These are phyloP conservation scores for Pseudogymnoascus sp. DNA, from an alignment of 2,329 filamentous ascomycete species.

Conservation along the genomic window DNA sequence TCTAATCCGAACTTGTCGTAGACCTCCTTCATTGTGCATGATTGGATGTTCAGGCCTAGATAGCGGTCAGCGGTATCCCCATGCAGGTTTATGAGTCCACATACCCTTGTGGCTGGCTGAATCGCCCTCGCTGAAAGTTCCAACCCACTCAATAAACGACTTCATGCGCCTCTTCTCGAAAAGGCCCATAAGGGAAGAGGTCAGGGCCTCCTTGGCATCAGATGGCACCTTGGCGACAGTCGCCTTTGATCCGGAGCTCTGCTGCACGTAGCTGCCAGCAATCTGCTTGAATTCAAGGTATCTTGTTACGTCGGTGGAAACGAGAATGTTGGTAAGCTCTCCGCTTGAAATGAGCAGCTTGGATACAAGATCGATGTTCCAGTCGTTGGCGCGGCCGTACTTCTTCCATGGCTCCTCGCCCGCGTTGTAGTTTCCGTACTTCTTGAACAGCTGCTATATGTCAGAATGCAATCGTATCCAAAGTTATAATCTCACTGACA, in stretches of 20 bases:
- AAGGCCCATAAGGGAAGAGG: slow-evolving; percentile 90
- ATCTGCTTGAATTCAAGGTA: slow-evolving; percentile 94
- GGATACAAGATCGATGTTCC: slow-evolving; percentile 98
- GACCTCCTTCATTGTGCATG: slow-evolving; percentile 91
- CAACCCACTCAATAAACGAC: slow-evolving; percentile 94
- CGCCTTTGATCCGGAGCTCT: slow-evolving; percentile 71
- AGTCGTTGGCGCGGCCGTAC: slow-evolving; percentile 93
- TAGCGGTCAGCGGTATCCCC: slow-evolving; percentile 20
- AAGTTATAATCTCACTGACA: slow-evolving; percentile 43
- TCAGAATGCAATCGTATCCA: slow-evolving; percentile 27
- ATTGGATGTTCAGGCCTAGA: slow-evolving; percentile 69
- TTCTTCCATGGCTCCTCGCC: slow-evolving; percentile 96
- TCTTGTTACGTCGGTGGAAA: slow-evolving; percentile 85
- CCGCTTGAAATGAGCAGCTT: slow-evolving; percentile 99
- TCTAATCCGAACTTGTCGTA: slow-evolving; percentile 98
- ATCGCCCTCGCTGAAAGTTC: slow-evolving; percentile 75
- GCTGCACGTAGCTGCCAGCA: slow-evolving; percentile 92
- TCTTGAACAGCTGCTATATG: slow-evolving; percentile 75
- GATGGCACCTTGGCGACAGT: slow-evolving; percentile 96
- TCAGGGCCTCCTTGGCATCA: slow-evolving; percentile 81
- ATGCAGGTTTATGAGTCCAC: slow-evolving; percentile 21
- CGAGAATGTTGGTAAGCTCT: slow-evolving; percentile 96
- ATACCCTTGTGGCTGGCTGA: slow-evolving; percentile 82
- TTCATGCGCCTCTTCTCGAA: slow-evolving; percentile 98
- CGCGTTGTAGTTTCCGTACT: slow-evolving; percentile 73